Percentiles rank a stretch among this genome's conserved stretches.
Evolutionary conservation across 805 yeast species (phyloP).

Genomic region (Starmerella kuoi): DNA sequence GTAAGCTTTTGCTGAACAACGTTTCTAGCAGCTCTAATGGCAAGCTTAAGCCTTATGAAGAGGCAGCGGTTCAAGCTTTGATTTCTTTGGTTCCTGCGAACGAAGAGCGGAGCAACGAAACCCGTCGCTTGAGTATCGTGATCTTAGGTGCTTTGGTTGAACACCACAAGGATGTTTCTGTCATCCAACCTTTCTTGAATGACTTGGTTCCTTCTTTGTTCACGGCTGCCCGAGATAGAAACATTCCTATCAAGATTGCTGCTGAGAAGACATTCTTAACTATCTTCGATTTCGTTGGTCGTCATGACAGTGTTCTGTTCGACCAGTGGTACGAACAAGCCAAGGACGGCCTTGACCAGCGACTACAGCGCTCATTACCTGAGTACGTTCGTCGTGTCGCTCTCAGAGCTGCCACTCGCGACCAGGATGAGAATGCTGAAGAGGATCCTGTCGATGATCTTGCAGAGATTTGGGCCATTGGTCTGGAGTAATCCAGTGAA

Average conservation of each 20-base stretch:
- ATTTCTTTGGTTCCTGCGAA: slow-evolving; percentile 45
- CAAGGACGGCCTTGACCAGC: slow-evolving; percentile 24
- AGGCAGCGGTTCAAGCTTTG: slow-evolving; percentile 34
- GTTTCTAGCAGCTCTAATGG: slow-evolving; percentile 7
- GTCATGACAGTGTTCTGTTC: slow-evolving; percentile 38
- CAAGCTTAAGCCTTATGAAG: slow-evolving; percentile 27
- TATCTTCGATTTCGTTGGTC: slow-evolving; percentile 57
- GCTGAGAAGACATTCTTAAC: slow-evolving; percentile 83
- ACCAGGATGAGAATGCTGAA: slow-evolving; percentile 74
- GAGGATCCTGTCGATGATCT: slow-evolving; percentile 65
- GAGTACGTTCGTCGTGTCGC: slow-evolving; percentile 90
- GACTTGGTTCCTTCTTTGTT: slow-evolving; percentile 61
- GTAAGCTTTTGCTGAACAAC: slow-evolving; percentile 50
- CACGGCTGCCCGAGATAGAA: slow-evolving; percentile 69
- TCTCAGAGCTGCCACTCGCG: slow-evolving; percentile 70
- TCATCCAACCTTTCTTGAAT: slow-evolving; percentile 44
- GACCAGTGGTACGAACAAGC: slow-evolving; percentile 46
- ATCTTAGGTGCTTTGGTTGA: slow-evolving; percentile 57
- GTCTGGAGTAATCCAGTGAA: slow-evolving; percentile 12
- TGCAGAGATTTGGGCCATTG: slow-evolving; percentile 18
- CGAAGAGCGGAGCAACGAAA: slow-evolving; percentile 51
- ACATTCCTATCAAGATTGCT: slow-evolving; percentile 84
- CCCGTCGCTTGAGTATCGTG: slow-evolving; percentile 68
- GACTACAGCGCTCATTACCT: slow-evolving; percentile 50
- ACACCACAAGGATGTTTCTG: slow-evolving; percentile 43